Conservation (phyloP, 2,329 filamentous ascomycete genomes). For the Neonectria ditissima region DNA sequence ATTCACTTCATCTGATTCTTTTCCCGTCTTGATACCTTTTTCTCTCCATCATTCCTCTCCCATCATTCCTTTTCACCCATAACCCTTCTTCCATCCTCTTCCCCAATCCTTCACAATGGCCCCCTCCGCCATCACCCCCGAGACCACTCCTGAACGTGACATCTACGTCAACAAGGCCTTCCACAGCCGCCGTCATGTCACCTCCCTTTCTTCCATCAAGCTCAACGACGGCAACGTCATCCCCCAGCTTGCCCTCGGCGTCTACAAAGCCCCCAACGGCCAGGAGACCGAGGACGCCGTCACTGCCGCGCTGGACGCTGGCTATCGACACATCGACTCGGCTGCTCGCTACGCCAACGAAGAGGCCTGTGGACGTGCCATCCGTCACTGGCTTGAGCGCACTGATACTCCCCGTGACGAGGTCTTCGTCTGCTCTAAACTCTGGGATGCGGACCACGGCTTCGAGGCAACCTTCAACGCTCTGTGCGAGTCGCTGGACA, state of each 20-base stretch:
- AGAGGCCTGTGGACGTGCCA: slow-evolving; percentile 75
- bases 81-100: slow-evolving; percentile 1
- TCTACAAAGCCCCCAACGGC: slow-evolving; percentile 60
- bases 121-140: slow-evolving; percentile 51
- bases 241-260: slow-evolving; percentile 64
- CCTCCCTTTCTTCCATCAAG: slow-evolving; percentile 61
- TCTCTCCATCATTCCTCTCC: slow-evolving; percentile 11
- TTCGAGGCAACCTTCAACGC: slow-evolving; percentile 65
- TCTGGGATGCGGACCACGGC: slow-evolving; percentile 68
- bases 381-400: slow-evolving; percentile 75
- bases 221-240: slow-evolving; percentile 79
- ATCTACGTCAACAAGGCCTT: slow-evolving; percentile 47
- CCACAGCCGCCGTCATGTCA: slow-evolving; percentile 41
- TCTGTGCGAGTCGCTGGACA: slow-evolving; percentile 74
- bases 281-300: slow-evolving; percentile 72
- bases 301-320: slow-evolving; percentile 67
- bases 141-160: slow-evolving; percentile 49
- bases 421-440: slow-evolving; percentile 75
- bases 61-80: slow-evolving; percentile 20
- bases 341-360: slow-evolving; percentile 73
- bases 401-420: slow-evolving; percentile 73
- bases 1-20: slow-evolving; percentile 13
- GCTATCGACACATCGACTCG: slow-evolving; percentile 66
- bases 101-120: slow-evolving; percentile 46
- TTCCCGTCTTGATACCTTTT: slow-evolving; percentile 7